These are phyloP conservation scores for Aristolochia contorta DNA, from an alignment of 164 flowering plant genomes.

Conservation along the genomic window DNA sequence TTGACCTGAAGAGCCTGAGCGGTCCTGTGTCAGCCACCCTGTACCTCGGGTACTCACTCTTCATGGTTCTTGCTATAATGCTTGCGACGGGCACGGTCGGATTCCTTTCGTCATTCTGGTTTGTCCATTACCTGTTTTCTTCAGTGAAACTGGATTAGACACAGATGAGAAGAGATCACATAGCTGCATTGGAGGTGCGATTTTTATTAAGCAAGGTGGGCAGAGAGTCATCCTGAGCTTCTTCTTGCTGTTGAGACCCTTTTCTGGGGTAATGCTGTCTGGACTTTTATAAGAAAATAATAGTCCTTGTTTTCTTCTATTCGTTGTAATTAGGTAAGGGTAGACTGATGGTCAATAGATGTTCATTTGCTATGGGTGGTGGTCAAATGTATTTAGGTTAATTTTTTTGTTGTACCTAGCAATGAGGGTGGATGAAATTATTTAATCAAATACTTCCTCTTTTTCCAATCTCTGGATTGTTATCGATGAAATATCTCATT, in stretches of 20 bases:
- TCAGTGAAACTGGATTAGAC: conserved; percentile 71
- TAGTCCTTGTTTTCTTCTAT: not conserved
- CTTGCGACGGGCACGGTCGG: conserved; percentile 76
- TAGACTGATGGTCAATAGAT: not conserved
- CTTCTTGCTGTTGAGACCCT: not conserved
- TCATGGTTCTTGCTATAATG: conserved; percentile 79
- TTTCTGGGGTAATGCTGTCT: not conserved
- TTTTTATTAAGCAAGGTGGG: not conserved
- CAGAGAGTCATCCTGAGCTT: not conserved
- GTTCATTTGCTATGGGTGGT: too few relatives aligned
- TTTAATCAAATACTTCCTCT: too few relatives aligned
- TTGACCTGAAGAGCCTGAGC: conserved; percentile 68
- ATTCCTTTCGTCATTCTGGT: conserved; percentile 84
- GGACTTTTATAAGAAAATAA: not conserved
- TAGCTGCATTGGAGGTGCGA: not conserved
- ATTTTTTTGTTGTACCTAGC: too few relatives aligned
- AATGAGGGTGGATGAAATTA: too few relatives aligned
- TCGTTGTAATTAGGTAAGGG: not conserved
- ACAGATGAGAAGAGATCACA: not conserved
- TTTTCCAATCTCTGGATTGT: too few relatives aligned
- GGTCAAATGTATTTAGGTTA: too few relatives aligned
- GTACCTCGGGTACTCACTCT: conserved; percentile 70
- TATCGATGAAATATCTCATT: too few relatives aligned
- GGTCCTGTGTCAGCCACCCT: conserved; percentile 83
- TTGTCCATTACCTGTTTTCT: conserved; percentile 78